These are phyloP conservation scores for Linanthus parryae DNA, from an alignment of 148 eudicot genomes.

Conservation along the genomic window DNA sequence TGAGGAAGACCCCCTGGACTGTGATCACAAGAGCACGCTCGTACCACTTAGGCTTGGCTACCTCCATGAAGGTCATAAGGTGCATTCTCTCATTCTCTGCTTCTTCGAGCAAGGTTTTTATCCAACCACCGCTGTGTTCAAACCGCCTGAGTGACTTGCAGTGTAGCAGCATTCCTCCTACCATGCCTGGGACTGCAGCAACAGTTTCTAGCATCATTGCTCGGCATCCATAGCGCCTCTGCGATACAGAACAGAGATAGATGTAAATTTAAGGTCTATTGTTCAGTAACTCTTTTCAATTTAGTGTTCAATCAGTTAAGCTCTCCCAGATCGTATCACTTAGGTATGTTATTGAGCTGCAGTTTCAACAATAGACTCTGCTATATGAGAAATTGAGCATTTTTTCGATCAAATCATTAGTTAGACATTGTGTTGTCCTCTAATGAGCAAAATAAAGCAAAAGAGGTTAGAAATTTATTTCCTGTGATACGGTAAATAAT, in stretches of 20 bases:
- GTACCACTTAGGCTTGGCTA: constrained; percentile 70
- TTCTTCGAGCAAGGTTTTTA: constrained; percentile 75
- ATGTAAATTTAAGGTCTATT: background rate
- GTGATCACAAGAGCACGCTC: constrained; percentile 70
- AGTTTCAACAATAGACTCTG: background rate
- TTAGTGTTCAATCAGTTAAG: background rate
- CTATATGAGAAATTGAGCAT: background rate
- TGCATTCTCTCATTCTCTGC: constrained; percentile 98
- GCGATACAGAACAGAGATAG: background rate
- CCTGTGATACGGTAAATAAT: too few species aligned
- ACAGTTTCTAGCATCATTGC: constrained; percentile 93
- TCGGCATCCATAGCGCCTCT: constrained; percentile 87
- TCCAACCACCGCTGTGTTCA: constrained; percentile 95
- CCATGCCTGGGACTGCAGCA: constrained; percentile 96
- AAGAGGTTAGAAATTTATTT: too few species aligned
- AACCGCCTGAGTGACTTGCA: constrained; percentile 69
- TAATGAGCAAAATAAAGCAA: background rate
- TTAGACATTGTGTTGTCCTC: too few species aligned
- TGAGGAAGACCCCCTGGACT: constrained; percentile 88
- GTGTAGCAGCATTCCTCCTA: constrained; percentile 87
- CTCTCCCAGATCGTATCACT: background rate
- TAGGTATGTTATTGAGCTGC: background rate
- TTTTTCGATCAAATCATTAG: too few species aligned
- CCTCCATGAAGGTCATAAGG: constrained; percentile 91
- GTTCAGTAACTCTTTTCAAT: background rate